Conservation (phyloP, 768 basidiomycete species). For the Sistotremastrum niveocremeum region DNA sequence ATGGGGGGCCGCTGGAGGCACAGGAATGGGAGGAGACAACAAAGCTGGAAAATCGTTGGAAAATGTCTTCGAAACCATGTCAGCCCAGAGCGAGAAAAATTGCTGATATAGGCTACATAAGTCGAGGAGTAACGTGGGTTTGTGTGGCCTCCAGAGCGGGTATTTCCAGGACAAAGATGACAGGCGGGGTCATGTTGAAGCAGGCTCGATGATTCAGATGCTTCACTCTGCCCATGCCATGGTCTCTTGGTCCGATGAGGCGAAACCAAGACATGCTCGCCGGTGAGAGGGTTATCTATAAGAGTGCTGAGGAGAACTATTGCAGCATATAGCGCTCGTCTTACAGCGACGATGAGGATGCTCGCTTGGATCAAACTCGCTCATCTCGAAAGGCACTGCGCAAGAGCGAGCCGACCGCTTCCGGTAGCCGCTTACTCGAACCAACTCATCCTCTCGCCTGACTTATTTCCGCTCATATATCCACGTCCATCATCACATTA, state of each 20-base stretch:
- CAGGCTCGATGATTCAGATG: constrained; percentile 36
- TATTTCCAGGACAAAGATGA: constrained; percentile 82
- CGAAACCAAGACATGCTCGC: constrained; percentile 69
- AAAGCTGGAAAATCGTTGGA: constrained; percentile 78
- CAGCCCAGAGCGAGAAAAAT: background rate
- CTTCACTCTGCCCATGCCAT: constrained; percentile 80
- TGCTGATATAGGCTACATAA: constrained; percentile 20
- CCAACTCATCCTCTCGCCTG: no score
- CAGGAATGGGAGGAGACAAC: constrained; percentile 46
- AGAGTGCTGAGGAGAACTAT: background rate
- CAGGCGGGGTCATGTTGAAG: constrained; percentile 60
- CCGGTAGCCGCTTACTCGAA: no score
- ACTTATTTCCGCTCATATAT: no score
- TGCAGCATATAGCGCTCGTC: constrained; percentile 10
- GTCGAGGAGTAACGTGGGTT: constrained; percentile 61
- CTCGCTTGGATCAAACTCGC: constrained; percentile 39
- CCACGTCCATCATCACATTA: no score
- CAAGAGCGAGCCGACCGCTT: background rate
- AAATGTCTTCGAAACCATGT: constrained; percentile 26
- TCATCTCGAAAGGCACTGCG: constrained; percentile 3
- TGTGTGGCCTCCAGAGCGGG: constrained; percentile 50
- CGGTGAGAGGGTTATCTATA: constrained; percentile 68
- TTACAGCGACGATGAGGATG: constrained; percentile 64
- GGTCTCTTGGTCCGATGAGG: constrained; percentile 85
- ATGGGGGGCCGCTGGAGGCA: constrained; percentile 36